Evolutionary conservation across 2,329 filamentous ascomycete genomes (phyloP).

Genomic region (Ceratocystiopsis minuta): DNA sequence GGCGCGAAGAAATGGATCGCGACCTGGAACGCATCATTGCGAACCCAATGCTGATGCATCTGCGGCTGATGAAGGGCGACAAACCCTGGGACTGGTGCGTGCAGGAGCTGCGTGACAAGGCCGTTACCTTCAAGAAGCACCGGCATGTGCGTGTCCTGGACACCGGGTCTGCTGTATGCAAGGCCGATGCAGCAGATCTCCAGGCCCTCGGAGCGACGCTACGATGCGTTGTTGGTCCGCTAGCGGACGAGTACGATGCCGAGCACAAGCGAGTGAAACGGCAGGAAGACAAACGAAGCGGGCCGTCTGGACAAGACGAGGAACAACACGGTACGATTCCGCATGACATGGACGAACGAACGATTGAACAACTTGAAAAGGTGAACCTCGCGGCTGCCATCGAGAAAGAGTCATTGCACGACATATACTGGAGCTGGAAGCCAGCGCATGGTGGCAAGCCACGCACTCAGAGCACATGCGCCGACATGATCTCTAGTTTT

Average conservation of each 20-base stretch:
- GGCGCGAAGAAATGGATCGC: neutral
- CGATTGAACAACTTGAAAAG: too few relatives aligned
- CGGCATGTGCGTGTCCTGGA: neutral
- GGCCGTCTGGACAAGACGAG: too few relatives aligned
- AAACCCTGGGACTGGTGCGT: constrained; percentile 1
- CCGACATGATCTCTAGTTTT: neutral
- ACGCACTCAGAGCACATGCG: neutral
- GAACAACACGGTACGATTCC: too few relatives aligned
- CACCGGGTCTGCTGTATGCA: neutral
- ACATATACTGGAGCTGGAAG: too few relatives aligned
- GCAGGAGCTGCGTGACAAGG: constrained; percentile 1
- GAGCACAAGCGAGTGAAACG: too few relatives aligned
- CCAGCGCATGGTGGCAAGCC: neutral
- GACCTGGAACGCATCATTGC: neutral
- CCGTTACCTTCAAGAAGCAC: neutral
- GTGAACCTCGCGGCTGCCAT: too few relatives aligned
- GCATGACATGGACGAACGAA: too few relatives aligned
- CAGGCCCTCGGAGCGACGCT: neutral
- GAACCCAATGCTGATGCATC: too few relatives aligned
- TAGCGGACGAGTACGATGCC: too few relatives aligned
- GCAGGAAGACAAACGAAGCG: too few relatives aligned
- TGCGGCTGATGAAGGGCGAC: neutral
- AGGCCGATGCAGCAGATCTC: neutral
- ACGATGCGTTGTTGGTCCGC: neutral
- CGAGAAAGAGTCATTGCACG: too few relatives aligned